Evolutionary conservation across 495 filamentous ascomycete genomes (phyloP).

Genomic region (Chaetomium fimeti): DNA sequence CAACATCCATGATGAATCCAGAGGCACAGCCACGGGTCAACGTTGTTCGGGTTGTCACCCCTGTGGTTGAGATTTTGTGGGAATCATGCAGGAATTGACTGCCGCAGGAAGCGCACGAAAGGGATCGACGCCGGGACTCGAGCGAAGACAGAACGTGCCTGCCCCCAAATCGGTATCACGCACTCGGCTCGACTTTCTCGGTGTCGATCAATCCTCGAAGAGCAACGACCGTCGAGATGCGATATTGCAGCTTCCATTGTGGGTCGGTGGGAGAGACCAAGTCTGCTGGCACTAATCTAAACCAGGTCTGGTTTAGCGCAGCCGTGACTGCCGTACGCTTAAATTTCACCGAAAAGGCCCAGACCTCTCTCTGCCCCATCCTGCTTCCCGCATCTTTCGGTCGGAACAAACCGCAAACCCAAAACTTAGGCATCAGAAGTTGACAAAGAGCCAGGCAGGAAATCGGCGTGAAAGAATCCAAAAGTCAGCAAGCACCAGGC

Average conservation of each 20-base stretch:
- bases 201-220: not conserved
- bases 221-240: not conserved
- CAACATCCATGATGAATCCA: not conserved
- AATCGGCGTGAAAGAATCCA: not conserved
- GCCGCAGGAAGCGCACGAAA: not conserved
- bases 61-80: not conserved
- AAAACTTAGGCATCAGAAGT: not conserved
- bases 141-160: not conserved
- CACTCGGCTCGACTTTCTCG: not conserved
- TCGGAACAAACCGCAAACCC: too few relatives aligned
- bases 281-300: not conserved
- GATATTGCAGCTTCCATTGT: not conserved
- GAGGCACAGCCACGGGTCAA: not conserved
- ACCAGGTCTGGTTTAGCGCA: conserved; percentile 8
- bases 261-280: not conserved
- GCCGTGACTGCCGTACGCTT: not conserved
- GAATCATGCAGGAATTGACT: not conserved
- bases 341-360: not conserved
- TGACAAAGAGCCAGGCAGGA: not conserved
- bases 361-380: not conserved
- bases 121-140: not conserved
- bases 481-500: not conserved
- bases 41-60: not conserved
- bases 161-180: not conserved
- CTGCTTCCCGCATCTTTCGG: too few relatives aligned